Conservation (phyloP, 805 yeast genomes). For the Metschnikowia gruessii region DNA sequence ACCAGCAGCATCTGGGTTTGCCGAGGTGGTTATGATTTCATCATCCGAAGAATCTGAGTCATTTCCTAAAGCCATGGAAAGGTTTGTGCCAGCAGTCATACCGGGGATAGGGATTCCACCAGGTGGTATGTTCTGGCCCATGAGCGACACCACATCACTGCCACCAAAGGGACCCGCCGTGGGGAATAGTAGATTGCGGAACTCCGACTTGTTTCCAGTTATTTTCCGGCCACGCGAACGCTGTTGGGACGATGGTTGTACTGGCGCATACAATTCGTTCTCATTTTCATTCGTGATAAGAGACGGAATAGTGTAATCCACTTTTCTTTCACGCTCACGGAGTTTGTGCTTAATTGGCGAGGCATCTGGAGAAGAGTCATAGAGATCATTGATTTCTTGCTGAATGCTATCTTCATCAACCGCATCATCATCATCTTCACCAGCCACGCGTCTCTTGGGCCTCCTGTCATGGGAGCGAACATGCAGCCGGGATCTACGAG, state of each 20-base stretch:
- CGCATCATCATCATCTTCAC: constrained; percentile 17
- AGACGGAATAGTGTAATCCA: constrained; percentile 82
- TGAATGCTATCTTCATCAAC: constrained; percentile 42
- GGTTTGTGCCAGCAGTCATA: constrained; percentile 20
- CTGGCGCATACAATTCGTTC: constrained; percentile 18
- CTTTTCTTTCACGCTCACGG: constrained; percentile 50
- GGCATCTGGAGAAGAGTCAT: constrained; percentile 56
- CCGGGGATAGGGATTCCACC: constrained; percentile 43
- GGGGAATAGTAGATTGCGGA: constrained; percentile 72
- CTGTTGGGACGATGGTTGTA: constrained; percentile 13
- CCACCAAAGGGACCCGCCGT: constrained; percentile 99
- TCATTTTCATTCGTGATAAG: constrained; percentile 54
- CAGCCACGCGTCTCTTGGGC: constrained; percentile 12
- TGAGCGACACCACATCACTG: constrained; percentile 80
- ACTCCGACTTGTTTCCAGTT: constrained; percentile 43
- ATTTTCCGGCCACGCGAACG: constrained; percentile 31
- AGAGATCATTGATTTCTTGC: constrained; percentile 64
- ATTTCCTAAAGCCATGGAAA: constrained; percentile 34
- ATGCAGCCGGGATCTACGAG: constrained; percentile 25
- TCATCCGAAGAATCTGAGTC: constrained; percentile 67
- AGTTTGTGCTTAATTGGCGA: constrained; percentile 43
- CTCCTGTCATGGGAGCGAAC: constrained; percentile 20
- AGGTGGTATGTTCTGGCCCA: constrained; percentile 64
- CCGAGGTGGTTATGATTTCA: constrained; percentile 26
- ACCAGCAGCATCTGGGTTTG: background rate